Percentiles rank a stretch among this genome's conserved stretches.
Conservation (phyloP, 805 yeast genomes). For the Zygotorulaspora danielsina region DNA sequence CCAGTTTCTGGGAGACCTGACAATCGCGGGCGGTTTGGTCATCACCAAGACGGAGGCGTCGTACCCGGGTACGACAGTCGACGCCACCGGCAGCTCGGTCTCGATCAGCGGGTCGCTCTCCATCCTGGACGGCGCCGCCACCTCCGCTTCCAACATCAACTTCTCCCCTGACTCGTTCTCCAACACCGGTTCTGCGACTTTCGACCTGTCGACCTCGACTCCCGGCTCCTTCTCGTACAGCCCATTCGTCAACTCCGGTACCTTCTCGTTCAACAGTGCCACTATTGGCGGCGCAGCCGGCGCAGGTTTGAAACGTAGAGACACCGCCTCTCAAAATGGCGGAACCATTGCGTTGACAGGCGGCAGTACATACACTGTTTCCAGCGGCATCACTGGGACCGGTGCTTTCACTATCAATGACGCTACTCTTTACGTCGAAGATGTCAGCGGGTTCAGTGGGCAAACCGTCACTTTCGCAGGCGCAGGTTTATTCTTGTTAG, state of each 20-base stretch:
- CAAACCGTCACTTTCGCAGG: constrained; percentile 6
- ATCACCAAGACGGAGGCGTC: constrained; percentile 1
- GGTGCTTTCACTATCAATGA: constrained; percentile 1
- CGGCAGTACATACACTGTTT: constrained; percentile 5
- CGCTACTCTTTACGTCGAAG: not conserved
- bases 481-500: constrained; percentile 1
- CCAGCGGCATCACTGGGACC: constrained; percentile 1
- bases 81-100: not conserved
- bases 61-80: constrained; percentile 3
- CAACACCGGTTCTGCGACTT: constrained; percentile 1
- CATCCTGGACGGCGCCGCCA: constrained; percentile 2
- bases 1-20: not conserved
- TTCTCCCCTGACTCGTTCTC: constrained; percentile 4
- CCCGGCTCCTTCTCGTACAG: constrained; percentile 1
- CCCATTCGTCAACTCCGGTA: constrained; percentile 4
- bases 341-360: not conserved
- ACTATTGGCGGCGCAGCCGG: not conserved
- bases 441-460: constrained; percentile 1
- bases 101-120: not conserved
- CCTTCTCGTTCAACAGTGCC: constrained; percentile 4
- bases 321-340: not conserved
- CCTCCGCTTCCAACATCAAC: constrained; percentile 1
- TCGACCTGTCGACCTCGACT: not conserved
- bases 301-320: constrained; percentile 2
- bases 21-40: not conserved